Conservation (phyloP, 192 early-diverging fungal species). For the Paraglomus occultum region DNA sequence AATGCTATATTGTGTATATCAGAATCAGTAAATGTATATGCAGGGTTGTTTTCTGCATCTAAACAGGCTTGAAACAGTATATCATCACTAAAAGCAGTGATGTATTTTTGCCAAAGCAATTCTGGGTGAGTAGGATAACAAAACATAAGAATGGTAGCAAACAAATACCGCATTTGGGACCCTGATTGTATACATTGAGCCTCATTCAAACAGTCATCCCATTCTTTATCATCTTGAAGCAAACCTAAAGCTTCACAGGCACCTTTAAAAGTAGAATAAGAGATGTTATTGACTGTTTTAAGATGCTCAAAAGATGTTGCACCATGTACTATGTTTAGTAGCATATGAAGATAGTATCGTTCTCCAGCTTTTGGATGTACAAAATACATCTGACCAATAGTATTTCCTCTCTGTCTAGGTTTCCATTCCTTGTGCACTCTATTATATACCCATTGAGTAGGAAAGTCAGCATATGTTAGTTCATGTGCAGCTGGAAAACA, state of each 20-base stretch:
- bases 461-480: conserved; percentile 21
- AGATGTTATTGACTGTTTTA: conserved; percentile 9
- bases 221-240: conserved; percentile 32
- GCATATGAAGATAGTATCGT: conserved; percentile 30
- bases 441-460: conserved; percentile 21
- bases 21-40: conserved; percentile 1
- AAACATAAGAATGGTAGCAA: conserved; percentile 21
- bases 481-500: not conserved
- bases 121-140: not conserved
- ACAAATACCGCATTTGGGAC: conserved; percentile 29
- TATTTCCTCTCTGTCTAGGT: conserved; percentile 3
- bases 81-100: conserved; percentile 16
- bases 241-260: conserved; percentile 33
- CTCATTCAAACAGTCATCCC: conserved; percentile 29
- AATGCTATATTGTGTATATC: conserved; percentile 12
- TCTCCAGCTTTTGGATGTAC: conserved; percentile 26
- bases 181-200: conserved; percentile 22
- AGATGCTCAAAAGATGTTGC: conserved; percentile 32
- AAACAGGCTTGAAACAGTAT: conserved; percentile 1
- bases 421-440: conserved; percentile 24
- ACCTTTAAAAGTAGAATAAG: conserved; percentile 28
- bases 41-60: not conserved
- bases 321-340: conserved; percentile 23
- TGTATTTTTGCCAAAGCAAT: conserved; percentile 12
- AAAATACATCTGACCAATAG: conserved; percentile 31